Base-by-base conservation (phyloP, 2,329 filamentous ascomycete genomes). In the Cladophialophora exuberans region DNA sequence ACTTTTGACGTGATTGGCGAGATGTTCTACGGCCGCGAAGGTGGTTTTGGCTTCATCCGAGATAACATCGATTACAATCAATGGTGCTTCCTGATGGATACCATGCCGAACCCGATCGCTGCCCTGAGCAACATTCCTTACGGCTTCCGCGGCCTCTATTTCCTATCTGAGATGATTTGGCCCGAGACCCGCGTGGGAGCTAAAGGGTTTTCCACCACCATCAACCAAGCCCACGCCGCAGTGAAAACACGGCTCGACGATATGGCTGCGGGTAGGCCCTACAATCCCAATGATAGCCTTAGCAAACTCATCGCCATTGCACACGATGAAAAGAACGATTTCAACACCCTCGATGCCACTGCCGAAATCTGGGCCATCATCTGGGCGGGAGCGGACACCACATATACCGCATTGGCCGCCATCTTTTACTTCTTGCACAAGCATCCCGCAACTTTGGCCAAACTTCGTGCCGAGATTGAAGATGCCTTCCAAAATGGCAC, bases 391-490 rank as follows among this genome's bases (percentile, higher is more conserved):
- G 41, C 26, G 7, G 61, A 63, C 47, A 71, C 70, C 1, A 70
- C 69, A 0, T 69, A 68, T 6, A 69, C 70, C 13, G 63, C 65
- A 0, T 57, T 72, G n/a, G 62, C 64, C 9, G 62, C 67, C 1
- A 64, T 66, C n/a, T 56, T 72, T 15, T 72, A 72, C 55, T 64
- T 67, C 52, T 58, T 65, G 3, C 63, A 68, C 10, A 70, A 67
- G 47, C 56, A 59, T 42, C 62, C 64, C 0, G 22, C 38, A 2
- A 63, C 61, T 4, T 48, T 54, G 17, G 62, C 83, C 79, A 53
- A 80, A 66, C 6, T 70, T n/a, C 6, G 67, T 60, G 6, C 84
- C 70, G 31, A 82, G 60, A 15, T 72, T 50, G 31, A 76, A 68
- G 60, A 81, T 79, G 59, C 74, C 5, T 54, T 58, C 3, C 13